Evolutionary conservation across 305 asterid species (phyloP).

Genomic region (Caryopteris hybrid): DNA sequence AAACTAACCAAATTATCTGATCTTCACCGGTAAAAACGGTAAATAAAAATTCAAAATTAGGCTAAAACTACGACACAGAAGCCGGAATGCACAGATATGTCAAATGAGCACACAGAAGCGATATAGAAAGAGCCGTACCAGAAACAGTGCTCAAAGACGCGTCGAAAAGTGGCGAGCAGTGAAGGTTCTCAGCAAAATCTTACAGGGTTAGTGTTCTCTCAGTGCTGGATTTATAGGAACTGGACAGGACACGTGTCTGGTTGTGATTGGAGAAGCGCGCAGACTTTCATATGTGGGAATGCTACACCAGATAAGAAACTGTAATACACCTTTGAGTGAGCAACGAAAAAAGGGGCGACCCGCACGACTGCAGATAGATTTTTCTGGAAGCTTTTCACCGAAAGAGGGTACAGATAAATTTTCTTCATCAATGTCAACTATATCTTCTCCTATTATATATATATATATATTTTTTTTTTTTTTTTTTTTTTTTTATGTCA

Average conservation of each 20-base stretch:
- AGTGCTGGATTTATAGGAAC: not conserved
- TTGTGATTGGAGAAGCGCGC: too few species aligned
- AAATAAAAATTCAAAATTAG: conserved; percentile 14
- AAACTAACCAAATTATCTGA: not conserved
- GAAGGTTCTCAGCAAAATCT: conserved; percentile 4
- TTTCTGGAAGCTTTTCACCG: not conserved
- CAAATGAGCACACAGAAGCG: not conserved
- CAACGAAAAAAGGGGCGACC: too few species aligned
- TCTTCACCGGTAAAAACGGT: conserved; percentile 10
- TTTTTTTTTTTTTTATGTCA: too few species aligned
- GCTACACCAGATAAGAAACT: too few species aligned
- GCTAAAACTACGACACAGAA: not conserved
- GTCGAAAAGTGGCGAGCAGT: conserved; percentile 27
- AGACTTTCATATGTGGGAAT: too few species aligned
- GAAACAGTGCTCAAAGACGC: conserved; percentile 26
- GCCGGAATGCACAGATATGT: not conserved
- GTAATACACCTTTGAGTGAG: too few species aligned
- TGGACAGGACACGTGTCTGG: not conserved
- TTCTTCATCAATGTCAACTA: too few species aligned
- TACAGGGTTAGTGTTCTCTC: conserved; percentile 9
- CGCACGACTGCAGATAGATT: too few species aligned
- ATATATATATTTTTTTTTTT: too few species aligned
- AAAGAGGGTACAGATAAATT: not conserved
- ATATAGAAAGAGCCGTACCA: conserved; percentile 34
- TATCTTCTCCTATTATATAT: too few species aligned